Evolutionary conservation across 2,329 filamentous ascomycete genomes (phyloP).

Genomic region (Fusarium nelsonii): DNA sequence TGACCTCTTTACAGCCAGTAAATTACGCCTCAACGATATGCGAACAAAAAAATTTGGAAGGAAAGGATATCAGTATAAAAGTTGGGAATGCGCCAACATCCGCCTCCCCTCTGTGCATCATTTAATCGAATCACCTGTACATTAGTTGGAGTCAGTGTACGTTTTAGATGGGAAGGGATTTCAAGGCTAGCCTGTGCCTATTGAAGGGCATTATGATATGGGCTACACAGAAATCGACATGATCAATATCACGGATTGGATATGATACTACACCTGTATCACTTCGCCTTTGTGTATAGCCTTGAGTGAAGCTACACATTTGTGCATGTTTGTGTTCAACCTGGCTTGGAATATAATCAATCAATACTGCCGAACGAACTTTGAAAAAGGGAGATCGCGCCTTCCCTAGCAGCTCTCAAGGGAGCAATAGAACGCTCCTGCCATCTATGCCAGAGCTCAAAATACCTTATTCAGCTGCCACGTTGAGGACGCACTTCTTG

Average conservation of each 20-base stretch:
- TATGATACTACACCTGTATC: slow-evolving; percentile 5
- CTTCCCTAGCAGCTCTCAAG: not conserved
- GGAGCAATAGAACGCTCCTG: not conserved
- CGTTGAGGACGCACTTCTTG: not conserved
- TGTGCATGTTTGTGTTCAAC: not conserved
- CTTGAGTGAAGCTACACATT: not conserved
- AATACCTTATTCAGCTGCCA: not conserved
- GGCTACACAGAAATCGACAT: slow-evolving; percentile 36
- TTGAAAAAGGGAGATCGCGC: not conserved
- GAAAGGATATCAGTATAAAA: slow-evolving; percentile 2
- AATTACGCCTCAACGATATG: slow-evolving; percentile 28
- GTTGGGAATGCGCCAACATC: not conserved
- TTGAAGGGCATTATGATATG: slow-evolving; percentile 37
- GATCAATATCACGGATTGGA: slow-evolving; percentile 16
- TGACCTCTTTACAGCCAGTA: slow-evolving; percentile 43
- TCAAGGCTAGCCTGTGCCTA: slow-evolving; percentile 28
- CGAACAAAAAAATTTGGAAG: slow-evolving; percentile 10
- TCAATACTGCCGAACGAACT: not conserved
- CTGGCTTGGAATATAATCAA: not conserved
- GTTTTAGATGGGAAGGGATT: slow-evolving; percentile 43
- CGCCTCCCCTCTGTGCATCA: slow-evolving; percentile 14
- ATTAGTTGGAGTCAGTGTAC: slow-evolving; percentile 49
- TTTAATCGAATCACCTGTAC: slow-evolving; percentile 46
- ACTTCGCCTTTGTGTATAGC: not conserved
- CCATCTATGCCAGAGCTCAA: not conserved